phyloP scores from a whole-genome alignment of 2,329 filamentous ascomycete species.

The Neonectria neomacrospora region DNA sequence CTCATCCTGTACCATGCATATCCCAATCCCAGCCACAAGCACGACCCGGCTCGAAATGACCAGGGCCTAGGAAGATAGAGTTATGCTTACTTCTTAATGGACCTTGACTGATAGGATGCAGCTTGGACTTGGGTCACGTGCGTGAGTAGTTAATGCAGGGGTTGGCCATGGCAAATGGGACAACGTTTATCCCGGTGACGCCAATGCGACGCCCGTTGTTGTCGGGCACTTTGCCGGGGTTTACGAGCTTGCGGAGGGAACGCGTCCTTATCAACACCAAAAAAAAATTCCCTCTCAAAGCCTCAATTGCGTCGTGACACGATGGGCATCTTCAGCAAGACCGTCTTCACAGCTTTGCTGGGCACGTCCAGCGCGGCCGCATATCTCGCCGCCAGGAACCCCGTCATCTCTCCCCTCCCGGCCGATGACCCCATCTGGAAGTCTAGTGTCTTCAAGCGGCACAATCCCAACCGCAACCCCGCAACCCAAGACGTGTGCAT shows the following conservation, averaged over 20 bases:
- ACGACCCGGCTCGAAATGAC: no score
- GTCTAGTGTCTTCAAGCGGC: constrained; percentile 64
- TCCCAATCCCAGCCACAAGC: no score
- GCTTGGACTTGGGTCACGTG: no score
- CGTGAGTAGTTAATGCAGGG: no score
- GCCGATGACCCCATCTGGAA: constrained; percentile 70
- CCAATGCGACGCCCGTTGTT: neutral
- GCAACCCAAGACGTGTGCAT: constrained; percentile 73
- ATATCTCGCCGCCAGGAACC: constrained; percentile 63
- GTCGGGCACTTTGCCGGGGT: constrained; percentile 22
- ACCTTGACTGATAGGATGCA: no score
- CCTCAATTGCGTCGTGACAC: constrained; percentile 5
- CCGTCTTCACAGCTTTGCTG: constrained; percentile 57
- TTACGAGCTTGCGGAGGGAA: neutral
- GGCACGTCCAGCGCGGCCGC: constrained; percentile 61
- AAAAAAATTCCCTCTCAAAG: no score
- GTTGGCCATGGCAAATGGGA: constrained; percentile 1
- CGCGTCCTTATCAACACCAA: neutral
- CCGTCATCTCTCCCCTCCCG: constrained; percentile 66
- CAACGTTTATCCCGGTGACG: constrained; percentile 25
- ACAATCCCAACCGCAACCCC: constrained; percentile 72
- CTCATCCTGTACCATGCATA: neutral
- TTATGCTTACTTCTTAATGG: no score
- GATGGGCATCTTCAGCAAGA: constrained; percentile 67
- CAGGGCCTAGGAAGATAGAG: no score